Percentiles rank a stretch among this genome's conserved stretches.
phyloP scores from a whole-genome alignment of 805 yeast genomes.

The Ogataea methanolica region DNA sequence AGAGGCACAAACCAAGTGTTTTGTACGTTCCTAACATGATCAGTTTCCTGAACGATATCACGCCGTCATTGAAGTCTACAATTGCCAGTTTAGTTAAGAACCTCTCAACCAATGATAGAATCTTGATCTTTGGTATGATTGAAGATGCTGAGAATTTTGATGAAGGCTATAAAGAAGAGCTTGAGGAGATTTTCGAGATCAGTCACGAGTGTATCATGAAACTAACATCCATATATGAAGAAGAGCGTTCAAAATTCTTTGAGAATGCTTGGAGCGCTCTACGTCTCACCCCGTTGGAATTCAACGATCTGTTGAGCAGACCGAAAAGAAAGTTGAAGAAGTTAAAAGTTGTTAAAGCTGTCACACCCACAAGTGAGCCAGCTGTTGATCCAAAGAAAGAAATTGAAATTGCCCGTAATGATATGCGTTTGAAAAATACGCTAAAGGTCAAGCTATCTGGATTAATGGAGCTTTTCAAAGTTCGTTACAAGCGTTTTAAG shows the following conservation, averaged over 20 bases:
- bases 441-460: conserved; percentile 82
- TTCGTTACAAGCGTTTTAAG: conserved; percentile 80
- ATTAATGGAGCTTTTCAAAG: conserved; percentile 84
- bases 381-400: conserved; percentile 28
- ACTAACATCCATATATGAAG: conserved; percentile 34
- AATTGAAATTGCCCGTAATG: conserved; percentile 41
- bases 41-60: conserved; percentile 65
- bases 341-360: conserved; percentile 27
- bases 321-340: conserved; percentile 44
- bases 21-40: conserved; percentile 79
- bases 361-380: conserved; percentile 3
- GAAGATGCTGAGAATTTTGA: conserved; percentile 30
- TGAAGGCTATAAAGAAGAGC: conserved; percentile 35
- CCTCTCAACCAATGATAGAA: conserved; percentile 64
- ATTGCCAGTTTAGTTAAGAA: conserved; percentile 65
- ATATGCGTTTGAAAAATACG: conserved; percentile 78
- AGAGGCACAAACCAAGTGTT: conserved; percentile 85
- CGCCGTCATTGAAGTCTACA: conserved; percentile 67
- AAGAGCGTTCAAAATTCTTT: conserved; percentile 57
- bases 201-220: conserved; percentile 45
- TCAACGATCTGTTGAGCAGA: conserved; percentile 56
- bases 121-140: conserved; percentile 70
- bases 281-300: conserved; percentile 64
- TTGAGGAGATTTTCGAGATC: conserved; percentile 55
- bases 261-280: conserved; percentile 48